A percentile compares a stretch with the other conserved stretches of the same genome.
Evolutionary conservation across 2,329 filamentous ascomycete genomes (phyloP).

Genomic region (Colletotrichum horii): DNA sequence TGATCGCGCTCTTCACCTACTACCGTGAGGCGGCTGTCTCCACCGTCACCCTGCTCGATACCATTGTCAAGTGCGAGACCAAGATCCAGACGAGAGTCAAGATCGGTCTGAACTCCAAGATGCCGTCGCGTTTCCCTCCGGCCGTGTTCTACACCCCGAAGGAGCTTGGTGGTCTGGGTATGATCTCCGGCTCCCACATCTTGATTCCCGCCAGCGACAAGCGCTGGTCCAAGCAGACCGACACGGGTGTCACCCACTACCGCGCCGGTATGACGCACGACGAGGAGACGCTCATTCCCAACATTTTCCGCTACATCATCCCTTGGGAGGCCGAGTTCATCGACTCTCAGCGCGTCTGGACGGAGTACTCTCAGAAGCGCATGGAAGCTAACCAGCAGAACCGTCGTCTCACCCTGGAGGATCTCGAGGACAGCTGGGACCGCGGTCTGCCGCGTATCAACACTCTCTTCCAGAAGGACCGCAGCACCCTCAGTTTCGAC

Average conservation of each 20-base stretch:
- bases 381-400: slow-evolving; percentile 98
- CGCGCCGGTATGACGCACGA: slow-evolving; percentile 98
- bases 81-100: slow-evolving; percentile 99
- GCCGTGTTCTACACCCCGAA: slow-evolving; percentile 99
- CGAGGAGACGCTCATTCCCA: slow-evolving; percentile 96
- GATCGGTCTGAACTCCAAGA: slow-evolving; percentile 98
- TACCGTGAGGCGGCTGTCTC: slow-evolving; percentile 97
- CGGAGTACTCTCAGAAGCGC: slow-evolving; percentile 97
- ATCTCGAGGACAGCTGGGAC: slow-evolving; percentile 98
- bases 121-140: slow-evolving; percentile 97
- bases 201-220: slow-evolving; percentile 97
- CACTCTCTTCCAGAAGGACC: slow-evolving; percentile 97
- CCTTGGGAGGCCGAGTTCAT: slow-evolving; percentile 99
- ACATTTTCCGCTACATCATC: slow-evolving; percentile 99
- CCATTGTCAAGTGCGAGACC: slow-evolving; percentile 98
- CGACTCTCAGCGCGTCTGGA: slow-evolving; percentile 98
- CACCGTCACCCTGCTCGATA: slow-evolving; percentile 91
- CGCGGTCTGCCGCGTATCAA: slow-evolving; percentile 97
- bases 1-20: slow-evolving; percentile 98
- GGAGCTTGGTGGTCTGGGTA: slow-evolving; percentile 93
- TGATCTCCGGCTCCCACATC: slow-evolving; percentile 99
- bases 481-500: slow-evolving; percentile 96
- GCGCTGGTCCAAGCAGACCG: slow-evolving; percentile 97
- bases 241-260: slow-evolving; percentile 96
- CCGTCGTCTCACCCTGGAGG: slow-evolving; percentile 89